A percentile compares a stretch with the other conserved stretches of the same genome.
Evolutionary conservation across 441 rosid species (phyloP).

Genomic region (Erodium texanum): DNA sequence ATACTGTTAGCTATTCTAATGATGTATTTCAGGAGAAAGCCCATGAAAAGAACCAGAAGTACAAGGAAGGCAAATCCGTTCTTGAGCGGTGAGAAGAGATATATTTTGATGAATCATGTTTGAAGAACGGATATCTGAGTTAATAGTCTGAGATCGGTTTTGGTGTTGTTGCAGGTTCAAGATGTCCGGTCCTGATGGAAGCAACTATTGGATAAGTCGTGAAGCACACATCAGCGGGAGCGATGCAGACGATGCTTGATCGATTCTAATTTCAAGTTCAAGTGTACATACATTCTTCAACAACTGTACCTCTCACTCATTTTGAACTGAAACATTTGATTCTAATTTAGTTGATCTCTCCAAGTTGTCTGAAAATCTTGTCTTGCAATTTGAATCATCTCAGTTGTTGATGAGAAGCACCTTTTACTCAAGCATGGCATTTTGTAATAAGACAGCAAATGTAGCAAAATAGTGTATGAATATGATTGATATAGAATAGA

Average conservation of each 20-base stretch:
- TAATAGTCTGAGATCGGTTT: conserved; percentile 9
- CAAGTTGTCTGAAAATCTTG: too few relatives aligned
- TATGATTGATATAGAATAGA: too few relatives aligned
- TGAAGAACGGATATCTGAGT: not conserved
- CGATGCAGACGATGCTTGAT: conserved; percentile 81
- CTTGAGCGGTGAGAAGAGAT: conserved; percentile 55
- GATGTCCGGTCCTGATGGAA: conserved; percentile 85
- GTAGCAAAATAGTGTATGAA: too few relatives aligned
- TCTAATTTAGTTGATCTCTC: too few relatives aligned
- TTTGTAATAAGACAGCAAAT: too few relatives aligned
- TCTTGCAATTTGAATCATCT: too few relatives aligned
- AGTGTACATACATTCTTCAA: conserved; percentile 35
- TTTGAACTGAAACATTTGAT: too few relatives aligned
- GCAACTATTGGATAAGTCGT: conserved; percentile 57
- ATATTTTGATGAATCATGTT: not conserved
- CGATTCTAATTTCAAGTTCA: not conserved
- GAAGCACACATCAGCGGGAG: conserved; percentile 70
- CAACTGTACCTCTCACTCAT: not conserved
- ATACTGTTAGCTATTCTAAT: conserved; percentile 19
- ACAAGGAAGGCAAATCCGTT: conserved; percentile 98
- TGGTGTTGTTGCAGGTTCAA: conserved; percentile 53
- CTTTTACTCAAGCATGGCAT: too few relatives aligned
- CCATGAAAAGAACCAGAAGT: conserved; percentile 75
- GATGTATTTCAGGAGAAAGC: conserved; percentile 66
- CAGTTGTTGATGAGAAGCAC: too few relatives aligned